Evolutionary conservation across 225 moss, liverwort and hornwort genomes (phyloP).

Genomic region (Ulota crispa): DNA sequence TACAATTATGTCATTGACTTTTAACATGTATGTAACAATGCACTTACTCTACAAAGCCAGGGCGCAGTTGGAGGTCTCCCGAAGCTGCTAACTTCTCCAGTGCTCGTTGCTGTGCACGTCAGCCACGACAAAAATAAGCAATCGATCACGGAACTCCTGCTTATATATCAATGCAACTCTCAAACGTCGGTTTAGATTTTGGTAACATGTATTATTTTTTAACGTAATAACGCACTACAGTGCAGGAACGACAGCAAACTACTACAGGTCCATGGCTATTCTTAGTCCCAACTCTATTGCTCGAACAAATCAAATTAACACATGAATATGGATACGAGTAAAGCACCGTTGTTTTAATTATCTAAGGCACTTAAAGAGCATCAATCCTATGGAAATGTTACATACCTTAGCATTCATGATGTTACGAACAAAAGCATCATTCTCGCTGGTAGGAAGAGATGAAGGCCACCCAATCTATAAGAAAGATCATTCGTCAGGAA

Average conservation of each 20-base stretch:
- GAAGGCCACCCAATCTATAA: slow-evolving; percentile 92
- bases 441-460: slow-evolving; percentile 78
- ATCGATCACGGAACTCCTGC: not conserved
- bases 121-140: slow-evolving; percentile 22
- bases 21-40: slow-evolving; percentile 2
- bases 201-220: not conserved
- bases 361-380: not conserved
- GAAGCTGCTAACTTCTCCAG: slow-evolving; percentile 68
- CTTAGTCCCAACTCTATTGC: not conserved
- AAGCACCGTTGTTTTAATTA: not conserved
- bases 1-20: not conserved
- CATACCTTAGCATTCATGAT: slow-evolving; percentile 77
- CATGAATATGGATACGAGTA: not conserved
- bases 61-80: slow-evolving; percentile 67
- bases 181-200: slow-evolving; percentile 1
- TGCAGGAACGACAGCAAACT: not conserved
- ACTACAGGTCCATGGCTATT: not conserved
- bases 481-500: slow-evolving; percentile 7
- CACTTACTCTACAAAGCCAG: slow-evolving; percentile 75
- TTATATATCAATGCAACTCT: not conserved
- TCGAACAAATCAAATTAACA: slow-evolving; percentile 7
- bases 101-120: slow-evolving; percentile 56
- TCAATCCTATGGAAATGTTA: not conserved
- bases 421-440: slow-evolving; percentile 67
- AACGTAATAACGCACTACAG: not conserved